Evolutionary conservation across 1,284 basidiomycete species (phyloP).

Genomic region (Irpex sp.): DNA sequence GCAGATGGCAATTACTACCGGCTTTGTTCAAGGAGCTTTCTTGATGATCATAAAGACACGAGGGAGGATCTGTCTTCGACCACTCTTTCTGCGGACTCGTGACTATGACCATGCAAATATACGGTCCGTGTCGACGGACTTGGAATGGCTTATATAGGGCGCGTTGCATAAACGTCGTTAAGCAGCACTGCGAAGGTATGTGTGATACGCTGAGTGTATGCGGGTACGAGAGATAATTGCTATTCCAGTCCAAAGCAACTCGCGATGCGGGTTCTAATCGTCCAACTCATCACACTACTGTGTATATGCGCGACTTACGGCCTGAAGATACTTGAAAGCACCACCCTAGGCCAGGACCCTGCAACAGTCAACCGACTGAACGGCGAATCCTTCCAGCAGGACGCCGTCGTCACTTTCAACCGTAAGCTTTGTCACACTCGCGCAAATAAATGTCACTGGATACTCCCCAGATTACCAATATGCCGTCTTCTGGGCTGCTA

Average conservation of each 20-base stretch:
- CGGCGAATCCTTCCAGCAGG: slow-evolving; percentile 42
- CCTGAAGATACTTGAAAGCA: slow-evolving; percentile 22
- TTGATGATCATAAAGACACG: not conserved
- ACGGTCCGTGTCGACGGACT: not conserved
- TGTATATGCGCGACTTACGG: not conserved
- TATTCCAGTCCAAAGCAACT: not conserved
- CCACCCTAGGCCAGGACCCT: slow-evolving; percentile 33
- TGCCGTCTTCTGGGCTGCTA: slow-evolving; percentile 33
- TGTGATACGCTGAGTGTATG: not conserved
- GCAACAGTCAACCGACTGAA: slow-evolving; percentile 39
- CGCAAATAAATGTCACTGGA: not conserved
- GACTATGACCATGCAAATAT: not conserved
- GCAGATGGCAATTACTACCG: not conserved
- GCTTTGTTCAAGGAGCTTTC: not conserved
- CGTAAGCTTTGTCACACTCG: slow-evolving; percentile 18
- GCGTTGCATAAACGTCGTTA: not conserved
- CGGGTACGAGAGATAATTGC: not conserved
- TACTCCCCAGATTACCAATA: slow-evolving; percentile 35
- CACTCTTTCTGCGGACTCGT: not conserved
- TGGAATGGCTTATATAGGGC: not conserved
- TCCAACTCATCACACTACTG: not conserved
- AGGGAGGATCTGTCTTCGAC: not conserved
- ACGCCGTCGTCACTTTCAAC: slow-evolving; percentile 35
- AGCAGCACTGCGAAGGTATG: not conserved
- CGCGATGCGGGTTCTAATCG: not conserved